Percentiles rank a stretch among this genome's conserved stretches.
phyloP scores from a whole-genome alignment of 2,329 filamentous ascomycete species.

The Trichoderma polysporum region DNA sequence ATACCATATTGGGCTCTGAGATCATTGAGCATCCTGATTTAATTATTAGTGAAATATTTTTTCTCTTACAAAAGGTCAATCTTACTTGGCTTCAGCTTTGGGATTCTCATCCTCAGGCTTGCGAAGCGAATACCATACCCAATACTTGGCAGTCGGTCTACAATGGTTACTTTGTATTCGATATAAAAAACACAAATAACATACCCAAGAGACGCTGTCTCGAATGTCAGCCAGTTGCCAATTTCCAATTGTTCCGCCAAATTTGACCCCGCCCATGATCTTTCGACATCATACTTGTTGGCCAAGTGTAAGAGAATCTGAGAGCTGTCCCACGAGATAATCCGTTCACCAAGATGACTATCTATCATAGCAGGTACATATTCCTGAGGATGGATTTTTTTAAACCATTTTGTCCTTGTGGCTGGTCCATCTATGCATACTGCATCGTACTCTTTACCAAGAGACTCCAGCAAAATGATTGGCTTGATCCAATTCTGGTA shows the following conservation, averaged over 20 bases:
- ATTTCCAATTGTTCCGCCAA: conserved; percentile 4
- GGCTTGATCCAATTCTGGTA: conserved; percentile 22
- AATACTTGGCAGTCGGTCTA: conserved; percentile 16
- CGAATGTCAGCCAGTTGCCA: conserved; percentile 20
- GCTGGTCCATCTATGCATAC: conserved; percentile 11
- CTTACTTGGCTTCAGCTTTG: conserved; percentile 10
- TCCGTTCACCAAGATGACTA: conserved; percentile 6
- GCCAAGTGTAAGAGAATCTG: conserved; percentile 14
- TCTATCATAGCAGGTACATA: conserved; percentile 19
- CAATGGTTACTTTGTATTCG: not conserved
- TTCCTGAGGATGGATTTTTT: conserved; percentile 18
- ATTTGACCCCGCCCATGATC: not conserved
- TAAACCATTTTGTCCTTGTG: conserved; percentile 14
- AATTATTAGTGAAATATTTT: not conserved
- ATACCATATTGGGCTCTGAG: conserved; percentile 14
- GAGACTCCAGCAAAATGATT: conserved; percentile 15
- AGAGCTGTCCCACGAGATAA: conserved; percentile 18
- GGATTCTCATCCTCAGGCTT: conserved; percentile 15
- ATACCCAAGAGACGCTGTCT: conserved; percentile 19
- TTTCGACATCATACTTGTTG: conserved; percentile 12
- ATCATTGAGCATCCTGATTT: not conserved
- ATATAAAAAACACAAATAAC: not conserved
- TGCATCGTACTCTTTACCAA: conserved; percentile 6
- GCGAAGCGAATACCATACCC: conserved; percentile 18
- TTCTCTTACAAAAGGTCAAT: accelerated